phyloP scores from a whole-genome alignment of 306 rosid genomes.

The Casuarina equisetifolia region DNA sequence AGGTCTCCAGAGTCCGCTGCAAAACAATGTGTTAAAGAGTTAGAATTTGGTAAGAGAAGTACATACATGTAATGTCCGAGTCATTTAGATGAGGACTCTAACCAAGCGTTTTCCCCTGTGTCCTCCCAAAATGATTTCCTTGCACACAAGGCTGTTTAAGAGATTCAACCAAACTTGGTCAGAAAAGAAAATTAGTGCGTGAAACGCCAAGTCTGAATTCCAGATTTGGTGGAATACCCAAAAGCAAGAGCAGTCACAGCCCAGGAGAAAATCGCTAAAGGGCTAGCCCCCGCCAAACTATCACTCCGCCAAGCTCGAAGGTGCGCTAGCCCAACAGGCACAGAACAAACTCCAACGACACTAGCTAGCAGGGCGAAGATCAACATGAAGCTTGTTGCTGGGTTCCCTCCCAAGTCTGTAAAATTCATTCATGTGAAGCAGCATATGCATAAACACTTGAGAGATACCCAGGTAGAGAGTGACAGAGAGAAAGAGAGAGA shows the following conservation, averaged over 20 bases:
- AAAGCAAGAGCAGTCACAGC: slow-evolving; percentile 35
- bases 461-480: neutral
- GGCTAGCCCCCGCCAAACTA: slow-evolving; percentile 30
- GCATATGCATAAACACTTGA: neutral
- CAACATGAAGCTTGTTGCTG: slow-evolving; percentile 43
- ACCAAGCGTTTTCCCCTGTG: slow-evolving; percentile 46
- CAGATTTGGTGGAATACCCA: slow-evolving; percentile 22
- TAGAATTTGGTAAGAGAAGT: neutral
- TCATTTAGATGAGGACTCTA: neutral
- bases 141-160: slow-evolving; percentile 33
- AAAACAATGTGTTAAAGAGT: neutral
- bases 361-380: slow-evolving; percentile 37
- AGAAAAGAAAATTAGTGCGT: neutral
- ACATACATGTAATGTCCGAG: neutral
- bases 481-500: neutral
- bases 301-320: slow-evolving; percentile 38
- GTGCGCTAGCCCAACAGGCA: slow-evolving; percentile 33
- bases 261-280: slow-evolving; percentile 32
- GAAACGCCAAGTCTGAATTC: neutral
- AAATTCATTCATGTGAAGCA: neutral
- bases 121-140: slow-evolving; percentile 36
- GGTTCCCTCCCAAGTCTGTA: slow-evolving; percentile 46
- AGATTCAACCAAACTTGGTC: neutral
- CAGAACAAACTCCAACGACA: slow-evolving; percentile 34
- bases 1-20: slow-evolving; percentile 36